phyloP scores from a whole-genome alignment of 2,329 filamentous ascomycete species.

The Clarireedia monteithiana region DNA sequence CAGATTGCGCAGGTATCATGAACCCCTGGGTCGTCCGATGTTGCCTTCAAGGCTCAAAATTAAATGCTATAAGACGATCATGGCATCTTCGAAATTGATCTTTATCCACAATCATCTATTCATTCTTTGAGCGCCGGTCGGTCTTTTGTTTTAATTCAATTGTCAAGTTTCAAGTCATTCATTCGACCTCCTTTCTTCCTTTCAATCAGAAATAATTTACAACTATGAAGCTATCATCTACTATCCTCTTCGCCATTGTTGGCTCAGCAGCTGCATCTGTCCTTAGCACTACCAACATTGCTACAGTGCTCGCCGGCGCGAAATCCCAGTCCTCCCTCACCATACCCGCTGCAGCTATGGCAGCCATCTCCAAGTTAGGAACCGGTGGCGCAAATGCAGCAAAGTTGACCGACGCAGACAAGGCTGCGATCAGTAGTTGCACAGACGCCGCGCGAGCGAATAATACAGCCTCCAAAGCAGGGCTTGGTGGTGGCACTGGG shows the following conservation, averaged over 20 bases:
- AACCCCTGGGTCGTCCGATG: neutral
- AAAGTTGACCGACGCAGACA: constrained; percentile 14
- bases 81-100: neutral
- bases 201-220: neutral
- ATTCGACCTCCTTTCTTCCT: neutral
- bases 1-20: neutral
- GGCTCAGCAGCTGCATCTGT: constrained; percentile 14
- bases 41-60: neutral
- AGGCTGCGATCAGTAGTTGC: constrained; percentile 14
- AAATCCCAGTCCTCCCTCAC: constrained; percentile 14
- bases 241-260: constrained; percentile 11
- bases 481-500: constrained; percentile 12
- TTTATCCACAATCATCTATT: neutral
- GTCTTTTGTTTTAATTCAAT: constrained; percentile 8
- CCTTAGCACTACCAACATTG: constrained; percentile 17
- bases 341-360: constrained; percentile 18
- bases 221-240: constrained; percentile 11
- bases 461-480: constrained; percentile 18
- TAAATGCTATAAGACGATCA: constrained; percentile 12
- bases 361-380: constrained; percentile 18
- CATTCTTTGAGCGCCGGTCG: constrained; percentile 13
- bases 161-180: neutral
- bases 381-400: constrained; percentile 16
- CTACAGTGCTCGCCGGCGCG: constrained; percentile 16
- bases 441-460: constrained; percentile 13